Conservation (phyloP, 495 filamentous ascomycete species). For the Saxispiralis lemnorum region DNA sequence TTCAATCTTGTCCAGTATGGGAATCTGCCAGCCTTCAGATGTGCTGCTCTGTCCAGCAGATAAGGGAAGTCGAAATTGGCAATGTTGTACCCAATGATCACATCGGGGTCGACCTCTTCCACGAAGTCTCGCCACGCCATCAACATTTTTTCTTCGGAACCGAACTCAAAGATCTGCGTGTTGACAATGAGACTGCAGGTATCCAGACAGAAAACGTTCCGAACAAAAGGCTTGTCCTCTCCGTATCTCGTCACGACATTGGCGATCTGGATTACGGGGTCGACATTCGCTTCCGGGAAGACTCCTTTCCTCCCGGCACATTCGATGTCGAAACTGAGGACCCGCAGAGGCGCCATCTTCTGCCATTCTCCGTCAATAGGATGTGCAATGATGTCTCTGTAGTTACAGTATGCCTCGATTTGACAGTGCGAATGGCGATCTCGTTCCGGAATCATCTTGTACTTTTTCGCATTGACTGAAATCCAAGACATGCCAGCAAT, state of each 20-base stretch:
- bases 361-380: slow-evolving; percentile 87
- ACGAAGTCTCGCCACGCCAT: slow-evolving; percentile 78
- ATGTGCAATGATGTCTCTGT: slow-evolving; percentile 69
- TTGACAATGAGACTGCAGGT: slow-evolving; percentile 84
- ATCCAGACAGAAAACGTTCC: slow-evolving; percentile 90
- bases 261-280: slow-evolving; percentile 96
- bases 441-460: slow-evolving; percentile 39
- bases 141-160: slow-evolving; percentile 70
- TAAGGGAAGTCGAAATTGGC: slow-evolving; percentile 98
- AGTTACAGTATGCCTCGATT: slow-evolving; percentile 75
- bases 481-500: slow-evolving; percentile 97
- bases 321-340: slow-evolving; percentile 96
- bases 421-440: slow-evolving; percentile 79
- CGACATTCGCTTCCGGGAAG: slow-evolving; percentile 78
- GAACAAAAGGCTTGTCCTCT: slow-evolving; percentile 85
- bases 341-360: slow-evolving; percentile 89
- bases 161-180: slow-evolving; percentile 73
- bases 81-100: slow-evolving; percentile 99
- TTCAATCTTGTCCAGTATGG: slow-evolving; percentile 69
- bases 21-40: slow-evolving; percentile 59
- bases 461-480: slow-evolving; percentile 58
- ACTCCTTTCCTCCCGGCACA: slow-evolving; percentile 94
- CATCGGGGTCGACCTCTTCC: slow-evolving; percentile 80
- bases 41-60: slow-evolving; percentile 70
- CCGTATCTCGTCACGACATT: slow-evolving; percentile 94